A percentile compares a stretch with the other conserved stretches of the same genome.
phyloP scores from a whole-genome alignment of 768 basidiomycete genomes.

The Xerocomellus dryophilus region DNA sequence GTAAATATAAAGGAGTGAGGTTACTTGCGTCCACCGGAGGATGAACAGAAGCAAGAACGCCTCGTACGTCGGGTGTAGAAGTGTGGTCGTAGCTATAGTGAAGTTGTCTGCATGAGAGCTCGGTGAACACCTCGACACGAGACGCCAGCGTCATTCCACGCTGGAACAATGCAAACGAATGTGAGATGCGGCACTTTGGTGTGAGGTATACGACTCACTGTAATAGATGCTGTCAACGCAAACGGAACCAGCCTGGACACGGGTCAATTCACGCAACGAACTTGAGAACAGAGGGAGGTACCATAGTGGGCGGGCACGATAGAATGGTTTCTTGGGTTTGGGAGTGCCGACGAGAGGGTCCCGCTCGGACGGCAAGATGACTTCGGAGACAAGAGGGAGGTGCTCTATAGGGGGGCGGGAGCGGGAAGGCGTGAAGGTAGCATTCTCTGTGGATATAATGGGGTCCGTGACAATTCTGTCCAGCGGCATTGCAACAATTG shows the following conservation, averaged over 20 bases:
- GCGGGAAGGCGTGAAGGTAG: slow-evolving; percentile 23
- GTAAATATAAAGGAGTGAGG: slow-evolving; percentile 12
- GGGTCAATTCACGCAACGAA: slow-evolving; percentile 6
- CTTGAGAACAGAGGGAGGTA: slow-evolving; percentile 14
- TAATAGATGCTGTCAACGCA: slow-evolving; percentile 60
- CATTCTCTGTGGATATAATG: slow-evolving; percentile 35
- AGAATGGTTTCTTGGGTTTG: slow-evolving; percentile 43
- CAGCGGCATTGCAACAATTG: slow-evolving; percentile 19
- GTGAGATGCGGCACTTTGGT: background rate
- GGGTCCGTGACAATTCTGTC: slow-evolving; percentile 35
- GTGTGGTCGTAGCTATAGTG: slow-evolving; percentile 45
- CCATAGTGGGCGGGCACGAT: slow-evolving; percentile 50
- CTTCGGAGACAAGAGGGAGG: slow-evolving; percentile 9
- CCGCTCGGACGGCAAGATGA: slow-evolving; percentile 29
- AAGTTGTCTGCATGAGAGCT: slow-evolving; percentile 65
- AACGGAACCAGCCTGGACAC: slow-evolving; percentile 66
- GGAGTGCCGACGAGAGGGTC: slow-evolving; percentile 31
- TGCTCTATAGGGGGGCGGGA: slow-evolving; percentile 21
- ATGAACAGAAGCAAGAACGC: background rate
- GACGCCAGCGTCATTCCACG: slow-evolving; percentile 79
- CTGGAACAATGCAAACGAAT: slow-evolving; percentile 36
- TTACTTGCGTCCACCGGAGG: slow-evolving; percentile 1
- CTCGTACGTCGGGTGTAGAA: background rate
- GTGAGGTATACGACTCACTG: slow-evolving; percentile 42
- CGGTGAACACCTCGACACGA: slow-evolving; percentile 76